Base-by-base conservation (phyloP, 805 yeast species). In the Pichia deserticola region DNA sequence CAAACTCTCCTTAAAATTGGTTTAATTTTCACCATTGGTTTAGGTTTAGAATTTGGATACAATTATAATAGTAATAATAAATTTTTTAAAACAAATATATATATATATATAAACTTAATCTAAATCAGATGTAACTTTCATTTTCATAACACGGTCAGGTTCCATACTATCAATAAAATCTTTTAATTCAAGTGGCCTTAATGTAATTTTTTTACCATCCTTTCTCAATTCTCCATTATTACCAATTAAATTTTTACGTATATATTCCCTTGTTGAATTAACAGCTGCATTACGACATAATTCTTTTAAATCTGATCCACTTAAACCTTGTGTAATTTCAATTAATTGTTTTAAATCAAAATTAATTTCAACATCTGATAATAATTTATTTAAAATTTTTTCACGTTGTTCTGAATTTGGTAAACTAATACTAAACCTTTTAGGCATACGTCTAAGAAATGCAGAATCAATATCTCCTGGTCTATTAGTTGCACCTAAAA, bases 401-500 rank as follows among this genome's bases (percentile, higher is more conserved):
- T 67, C 66, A 45, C 98, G 73, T 64, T 92, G 95, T 7, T 65
- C 71, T 1, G 74, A 65, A 51, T 76, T 74, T 1, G 99, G 98
- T 57, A 85, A 74, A 1, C 78, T 74, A 25, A 93, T 82, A 3
- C 89, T 79, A 65, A 92, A 90, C 47, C 88, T 75, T 65, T 92
- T 92, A 7, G 98, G 97, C 80, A 92, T 75, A 62, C 99, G 79
- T 67, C 99, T 78, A 69, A 93, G 72, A 61, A 92, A 88, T 1
- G 99, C 99, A 53, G 79, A 77, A 62, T 92, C 99, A 42, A 92
- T 92, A 64, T 92, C 99, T 52, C 78, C 77, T 40, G 93, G 89
- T 55, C 99, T 74, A 64, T 92, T 92, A 0, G 99, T 92, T 9
- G 98, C 98, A 3, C 98, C 99, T 59, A 92, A 76, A 2, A 92